Evolutionary conservation across 495 filamentous ascomycete species (phyloP).

Genomic region (Penicillium pulvis): DNA sequence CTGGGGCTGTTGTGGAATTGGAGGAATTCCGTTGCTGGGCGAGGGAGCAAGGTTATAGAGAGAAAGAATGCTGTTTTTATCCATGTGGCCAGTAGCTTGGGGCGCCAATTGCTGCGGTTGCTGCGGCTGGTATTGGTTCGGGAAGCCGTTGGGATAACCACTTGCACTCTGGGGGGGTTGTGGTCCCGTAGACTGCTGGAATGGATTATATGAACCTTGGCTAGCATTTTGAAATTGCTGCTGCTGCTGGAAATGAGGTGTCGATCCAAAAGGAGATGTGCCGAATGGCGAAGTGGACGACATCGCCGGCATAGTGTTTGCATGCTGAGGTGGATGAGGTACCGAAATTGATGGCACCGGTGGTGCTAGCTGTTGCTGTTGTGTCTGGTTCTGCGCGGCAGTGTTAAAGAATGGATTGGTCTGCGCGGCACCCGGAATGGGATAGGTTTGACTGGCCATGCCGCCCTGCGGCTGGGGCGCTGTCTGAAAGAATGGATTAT

Average conservation of each 20-base stretch:
- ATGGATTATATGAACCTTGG: conserved; percentile 42
- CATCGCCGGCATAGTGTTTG: conserved; percentile 46
- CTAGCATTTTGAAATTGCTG: conserved; percentile 4
- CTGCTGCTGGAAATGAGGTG: conserved; percentile 36
- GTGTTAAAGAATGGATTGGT: conserved; percentile 60
- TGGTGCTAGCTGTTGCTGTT: conserved; percentile 24
- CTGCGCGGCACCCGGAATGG: conserved; percentile 33
- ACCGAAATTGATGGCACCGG: conserved; percentile 37
- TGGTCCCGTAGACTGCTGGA: conserved; percentile 36
- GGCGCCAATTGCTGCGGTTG: conserved; percentile 42
- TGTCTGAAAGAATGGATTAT: conserved; percentile 70
- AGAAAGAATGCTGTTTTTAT: conserved; percentile 86
- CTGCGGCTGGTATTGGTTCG: conserved; percentile 29
- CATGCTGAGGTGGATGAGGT: conserved; percentile 36
- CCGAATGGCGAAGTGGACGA: conserved; percentile 37
- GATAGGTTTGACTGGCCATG: conserved; percentile 31
- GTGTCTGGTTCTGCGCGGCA: conserved; percentile 36
- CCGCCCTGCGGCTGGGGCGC: conserved; percentile 43
- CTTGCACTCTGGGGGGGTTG: conserved; percentile 31
- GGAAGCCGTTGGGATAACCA: conserved; percentile 8
- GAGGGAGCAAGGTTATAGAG: conserved; percentile 82
- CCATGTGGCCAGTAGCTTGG: conserved; percentile 53
- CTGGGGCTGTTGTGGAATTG: conserved; percentile 37
- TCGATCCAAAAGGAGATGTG: conserved; percentile 38
- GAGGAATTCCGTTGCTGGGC: conserved; percentile 40